Base-by-base conservation (phyloP, 345 rosid genomes). In the Hirschfeldia incana region DNA sequence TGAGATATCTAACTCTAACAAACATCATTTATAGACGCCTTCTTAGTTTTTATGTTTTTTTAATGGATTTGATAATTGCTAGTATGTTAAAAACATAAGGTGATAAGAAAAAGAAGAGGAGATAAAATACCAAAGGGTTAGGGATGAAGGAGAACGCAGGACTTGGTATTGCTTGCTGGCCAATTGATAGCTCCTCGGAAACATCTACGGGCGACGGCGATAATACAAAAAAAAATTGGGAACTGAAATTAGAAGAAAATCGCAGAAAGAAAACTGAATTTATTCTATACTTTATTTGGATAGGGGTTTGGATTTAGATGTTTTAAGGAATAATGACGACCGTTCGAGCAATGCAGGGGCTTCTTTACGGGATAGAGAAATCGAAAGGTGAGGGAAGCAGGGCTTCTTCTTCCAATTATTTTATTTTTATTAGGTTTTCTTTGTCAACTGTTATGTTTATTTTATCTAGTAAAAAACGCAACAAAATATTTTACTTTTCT, bases 321-420 rank as follows among this genome's bases (percentile, higher is more conserved):
- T 61, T 34, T 49, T 58, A 28, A 67, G 74, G 74, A 73, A 79
- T 67, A 15, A 49, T 68, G 70, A 79, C 29, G 82, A 79, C 82
- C 78, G 36, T 73, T 73, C 74, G 78, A 79, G 60, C 36, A 62
- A 34, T 73, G 51, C 68, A 28, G 13, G 78, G 73, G 63, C 62
- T 66, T 9, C 65, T 6, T 6, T 42, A 66, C 1, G 32, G 65
- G 82, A 67, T 79, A 79, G 70, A 61, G 74, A 79, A 68, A 79
- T 58, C 74, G 82, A 79, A 34, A 79, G 65, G 70, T 79, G 67
- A 67, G 10, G 67, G 30, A 79, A 60, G 46, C 70, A 67, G 65
- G 8, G 69, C 78, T 79, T 73, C 82, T 79, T 78, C 76, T 44
- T 72, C 15, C 69, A 5, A 13, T 5, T 42, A 39, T 11, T 29